phyloP scores from a whole-genome alignment of 1,139 yeast species.

The Geotrichum fermentans region DNA sequence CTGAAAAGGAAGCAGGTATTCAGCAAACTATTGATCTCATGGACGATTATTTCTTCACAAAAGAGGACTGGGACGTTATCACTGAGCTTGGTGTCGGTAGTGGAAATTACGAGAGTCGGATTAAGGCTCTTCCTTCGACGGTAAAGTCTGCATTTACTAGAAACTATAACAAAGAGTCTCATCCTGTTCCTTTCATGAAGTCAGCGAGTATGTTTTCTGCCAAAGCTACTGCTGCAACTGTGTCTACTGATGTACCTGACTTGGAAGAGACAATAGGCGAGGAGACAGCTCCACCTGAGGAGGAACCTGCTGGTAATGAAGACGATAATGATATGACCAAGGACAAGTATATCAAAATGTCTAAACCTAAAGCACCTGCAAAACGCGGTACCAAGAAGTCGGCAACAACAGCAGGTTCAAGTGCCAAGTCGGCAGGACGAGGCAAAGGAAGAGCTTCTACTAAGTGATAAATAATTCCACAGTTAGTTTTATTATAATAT shows the following conservation, averaged over 20 bases:
- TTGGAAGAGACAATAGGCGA: slow-evolving; percentile 52
- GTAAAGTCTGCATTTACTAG: slow-evolving; percentile 84
- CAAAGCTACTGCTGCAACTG: slow-evolving; percentile 38
- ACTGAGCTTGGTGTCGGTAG: slow-evolving; percentile 77
- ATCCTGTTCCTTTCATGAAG: slow-evolving; percentile 82
- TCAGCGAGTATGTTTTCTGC: slow-evolving; percentile 48
- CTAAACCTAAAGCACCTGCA: slow-evolving; percentile 35
- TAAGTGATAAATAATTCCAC: background rate
- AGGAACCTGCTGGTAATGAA: slow-evolving; percentile 50
- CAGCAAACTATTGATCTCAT: slow-evolving; percentile 57
- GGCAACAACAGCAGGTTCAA: slow-evolving; percentile 23
- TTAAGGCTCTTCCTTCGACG: slow-evolving; percentile 65
- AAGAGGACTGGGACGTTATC: slow-evolving; percentile 86
- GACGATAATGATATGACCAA: slow-evolving; percentile 41
- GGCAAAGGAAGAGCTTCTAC: slow-evolving; percentile 23
- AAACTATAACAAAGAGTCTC: slow-evolving; percentile 65
- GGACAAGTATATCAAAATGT: slow-evolving; percentile 53
- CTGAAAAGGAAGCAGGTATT: slow-evolving; percentile 58
- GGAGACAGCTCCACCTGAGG: slow-evolving; percentile 49
- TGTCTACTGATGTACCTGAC: slow-evolving; percentile 46
- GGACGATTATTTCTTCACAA: slow-evolving; percentile 81
- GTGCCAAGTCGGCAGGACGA: slow-evolving; percentile 24
- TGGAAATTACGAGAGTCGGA: slow-evolving; percentile 45
- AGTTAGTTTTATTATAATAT: background rate
- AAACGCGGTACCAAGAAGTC: slow-evolving; percentile 20